A percentile compares a stretch with the other conserved stretches of the same genome.
Evolutionary conservation across 2,329 filamentous ascomycete species (phyloP).

Genomic region (Curvularia verruculosa): DNA sequence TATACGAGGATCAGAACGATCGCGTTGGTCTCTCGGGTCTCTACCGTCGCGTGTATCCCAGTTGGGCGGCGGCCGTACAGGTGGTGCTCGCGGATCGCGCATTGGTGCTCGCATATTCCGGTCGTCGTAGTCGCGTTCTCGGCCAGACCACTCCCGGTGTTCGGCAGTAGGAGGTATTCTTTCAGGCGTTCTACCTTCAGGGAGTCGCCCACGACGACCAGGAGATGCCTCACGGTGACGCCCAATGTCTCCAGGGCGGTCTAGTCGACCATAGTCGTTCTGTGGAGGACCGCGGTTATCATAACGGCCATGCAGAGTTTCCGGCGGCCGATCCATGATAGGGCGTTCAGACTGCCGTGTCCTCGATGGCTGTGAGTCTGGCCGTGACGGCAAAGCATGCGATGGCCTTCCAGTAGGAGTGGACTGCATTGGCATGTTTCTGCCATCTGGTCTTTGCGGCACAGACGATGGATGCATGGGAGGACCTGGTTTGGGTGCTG

Average conservation of each 20-base stretch:
- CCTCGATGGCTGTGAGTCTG: slow-evolving; percentile 63
- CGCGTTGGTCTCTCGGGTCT: slow-evolving; percentile 38
- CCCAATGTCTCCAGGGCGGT: slow-evolving; percentile 49
- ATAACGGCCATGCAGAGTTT: slow-evolving; percentile 37
- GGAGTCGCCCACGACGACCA: slow-evolving; percentile 42
- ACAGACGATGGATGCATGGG: slow-evolving; percentile 27
- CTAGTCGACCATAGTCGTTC: slow-evolving; percentile 52
- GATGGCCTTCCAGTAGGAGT: slow-evolving; percentile 35
- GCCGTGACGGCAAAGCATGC: slow-evolving; percentile 62
- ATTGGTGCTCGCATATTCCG: slow-evolving; percentile 42
- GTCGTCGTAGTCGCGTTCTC: slow-evolving; percentile 48
- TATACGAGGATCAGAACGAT: slow-evolving; percentile 41
- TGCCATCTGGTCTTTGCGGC: slow-evolving; percentile 43
- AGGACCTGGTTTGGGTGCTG: slow-evolving; percentile 18
- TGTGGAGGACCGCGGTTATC: slow-evolving; percentile 44
- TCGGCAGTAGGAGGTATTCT: slow-evolving; percentile 30
- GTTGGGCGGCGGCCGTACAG: slow-evolving; percentile 26
- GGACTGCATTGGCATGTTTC: slow-evolving; percentile 36
- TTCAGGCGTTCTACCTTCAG: slow-evolving; percentile 48
- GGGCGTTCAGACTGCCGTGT: slow-evolving; percentile 39
- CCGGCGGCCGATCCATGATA: slow-evolving; percentile 37
- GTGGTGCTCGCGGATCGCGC: slow-evolving; percentile 39
- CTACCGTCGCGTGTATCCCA: slow-evolving; percentile 39
- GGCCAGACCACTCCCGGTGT: slow-evolving; percentile 40
- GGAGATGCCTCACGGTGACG: slow-evolving; percentile 52